Evolutionary conservation across 179 eudicot species (phyloP).

Genomic region (Patellifolia procumbens): DNA sequence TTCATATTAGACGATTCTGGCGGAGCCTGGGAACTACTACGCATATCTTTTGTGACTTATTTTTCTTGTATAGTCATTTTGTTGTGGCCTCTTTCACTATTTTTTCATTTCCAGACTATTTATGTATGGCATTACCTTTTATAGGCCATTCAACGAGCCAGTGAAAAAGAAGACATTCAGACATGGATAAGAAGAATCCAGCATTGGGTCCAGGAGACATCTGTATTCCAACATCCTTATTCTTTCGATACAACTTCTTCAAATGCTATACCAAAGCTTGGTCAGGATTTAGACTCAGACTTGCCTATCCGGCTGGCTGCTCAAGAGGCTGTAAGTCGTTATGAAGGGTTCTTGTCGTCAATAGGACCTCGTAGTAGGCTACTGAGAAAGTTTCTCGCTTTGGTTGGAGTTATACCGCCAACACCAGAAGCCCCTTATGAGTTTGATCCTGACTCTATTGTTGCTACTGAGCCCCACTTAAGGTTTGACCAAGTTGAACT

Average conservation of each 20-base stretch:
- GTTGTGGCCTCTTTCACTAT: neutral
- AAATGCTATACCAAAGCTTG: conserved; percentile 37
- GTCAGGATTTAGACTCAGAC: conserved; percentile 42
- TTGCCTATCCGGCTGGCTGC: conserved; percentile 88
- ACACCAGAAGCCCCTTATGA: conserved; percentile 49
- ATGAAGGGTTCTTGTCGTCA: conserved; percentile 84
- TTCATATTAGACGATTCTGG: neutral
- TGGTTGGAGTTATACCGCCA: conserved; percentile 67
- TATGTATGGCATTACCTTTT: conserved; percentile 9
- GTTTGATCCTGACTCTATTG: conserved; percentile 38
- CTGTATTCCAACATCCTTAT: conserved; percentile 40
- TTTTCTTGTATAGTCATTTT: too few relatives aligned
- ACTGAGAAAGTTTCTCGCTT: conserved; percentile 63
- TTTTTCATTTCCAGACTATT: neutral
- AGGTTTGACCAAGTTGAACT: conserved; percentile 44
- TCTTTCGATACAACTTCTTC: conserved; percentile 40
- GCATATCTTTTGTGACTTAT: neutral
- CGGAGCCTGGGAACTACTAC: too few relatives aligned
- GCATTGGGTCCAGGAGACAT: conserved; percentile 57
- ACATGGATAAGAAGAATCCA: conserved; percentile 44
- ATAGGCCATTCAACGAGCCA: conserved; percentile 54
- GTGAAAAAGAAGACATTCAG: conserved; percentile 40
- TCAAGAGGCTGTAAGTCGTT: conserved; percentile 87
- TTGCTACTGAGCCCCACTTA: conserved; percentile 60
- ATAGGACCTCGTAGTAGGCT: conserved; percentile 89